A percentile compares a stretch with the other conserved stretches of the same genome.
Evolutionary conservation across 768 basidiomycete genomes (phyloP).

Genomic region (Rhodocollybia butyracea): DNA sequence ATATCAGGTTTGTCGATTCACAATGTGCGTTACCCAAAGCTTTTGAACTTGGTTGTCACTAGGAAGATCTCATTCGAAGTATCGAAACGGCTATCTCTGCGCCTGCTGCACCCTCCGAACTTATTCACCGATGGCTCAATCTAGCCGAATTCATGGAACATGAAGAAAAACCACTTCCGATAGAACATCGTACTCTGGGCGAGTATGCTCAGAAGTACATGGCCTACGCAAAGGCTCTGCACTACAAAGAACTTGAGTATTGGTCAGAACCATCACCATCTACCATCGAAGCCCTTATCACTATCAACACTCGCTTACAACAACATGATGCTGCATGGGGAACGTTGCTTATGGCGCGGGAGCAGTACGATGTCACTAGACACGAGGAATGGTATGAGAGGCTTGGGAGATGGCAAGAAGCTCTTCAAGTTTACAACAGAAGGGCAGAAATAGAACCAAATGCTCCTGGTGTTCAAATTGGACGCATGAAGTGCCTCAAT

Average conservation of each 20-base stretch:
- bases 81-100: slow-evolving; percentile 86
- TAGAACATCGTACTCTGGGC: slow-evolving; percentile 89
- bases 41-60: slow-evolving; percentile 11
- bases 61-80: slow-evolving; percentile 94
- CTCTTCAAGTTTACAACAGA: slow-evolving; percentile 79
- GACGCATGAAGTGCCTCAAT: slow-evolving; percentile 93
- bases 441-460: slow-evolving; percentile 74
- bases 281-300: slow-evolving; percentile 92
- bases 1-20: slow-evolving; percentile 69
- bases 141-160: slow-evolving; percentile 99
- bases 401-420: slow-evolving; percentile 94
- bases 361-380: slow-evolving; percentile 86
- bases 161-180: slow-evolving; percentile 92
- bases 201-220: slow-evolving; percentile 91
- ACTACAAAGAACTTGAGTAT: slow-evolving; percentile 98
- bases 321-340: slow-evolving; percentile 99
- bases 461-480: slow-evolving; percentile 75
- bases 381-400: slow-evolving; percentile 99
- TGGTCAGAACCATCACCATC: slow-evolving; percentile 88
- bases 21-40: not conserved
- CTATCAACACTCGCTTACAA: slow-evolving; percentile 94
- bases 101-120: slow-evolving; percentile 72
- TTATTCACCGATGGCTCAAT: slow-evolving; percentile 88
- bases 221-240: slow-evolving; percentile 95
- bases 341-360: slow-evolving; percentile 84